phyloP scores from a whole-genome alignment of 1,284 basidiomycete species.

The Ustilago bromivora region DNA sequence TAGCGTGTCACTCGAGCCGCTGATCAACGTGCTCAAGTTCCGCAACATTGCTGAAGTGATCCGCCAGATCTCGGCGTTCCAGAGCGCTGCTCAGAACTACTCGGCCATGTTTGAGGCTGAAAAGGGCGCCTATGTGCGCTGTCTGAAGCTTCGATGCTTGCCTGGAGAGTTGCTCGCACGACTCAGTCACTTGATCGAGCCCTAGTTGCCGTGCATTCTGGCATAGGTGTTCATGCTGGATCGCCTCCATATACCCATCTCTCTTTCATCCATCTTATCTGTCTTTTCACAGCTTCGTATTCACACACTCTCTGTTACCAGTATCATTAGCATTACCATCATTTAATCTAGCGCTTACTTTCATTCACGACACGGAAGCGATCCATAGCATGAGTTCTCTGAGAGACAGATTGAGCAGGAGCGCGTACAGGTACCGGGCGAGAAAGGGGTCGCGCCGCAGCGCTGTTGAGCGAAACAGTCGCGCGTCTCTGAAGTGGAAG shows the following conservation, averaged over 20 bases:
- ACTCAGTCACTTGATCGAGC: conserved; percentile 37
- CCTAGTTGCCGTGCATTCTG: conserved; percentile 9
- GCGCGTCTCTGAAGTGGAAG: neutral
- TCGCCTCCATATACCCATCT: neutral
- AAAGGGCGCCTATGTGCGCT: conserved; percentile 58
- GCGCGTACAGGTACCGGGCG: neutral
- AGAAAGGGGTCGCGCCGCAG: neutral
- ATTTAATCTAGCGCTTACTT: neutral
- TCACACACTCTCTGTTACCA: neutral
- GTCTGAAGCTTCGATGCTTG: conserved; percentile 62
- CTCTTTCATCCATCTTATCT: neutral
- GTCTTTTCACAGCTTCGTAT: neutral
- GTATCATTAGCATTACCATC: neutral
- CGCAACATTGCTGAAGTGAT: conserved; percentile 54
- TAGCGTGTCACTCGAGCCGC: conserved; percentile 43
- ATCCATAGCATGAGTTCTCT: neutral
- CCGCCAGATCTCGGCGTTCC: conserved; percentile 61
- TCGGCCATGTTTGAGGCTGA: conserved; percentile 54
- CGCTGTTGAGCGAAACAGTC: neutral
- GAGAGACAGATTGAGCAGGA: too few relatives aligned
- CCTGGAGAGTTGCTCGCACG: conserved; percentile 56
- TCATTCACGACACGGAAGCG: neutral
- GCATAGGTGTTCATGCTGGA: neutral
- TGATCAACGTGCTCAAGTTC: conserved; percentile 64
- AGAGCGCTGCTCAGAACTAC: conserved; percentile 52